Base-by-base conservation (phyloP, 2,329 filamentous ascomycete genomes). In the Thielaviopsis musarum region DNA sequence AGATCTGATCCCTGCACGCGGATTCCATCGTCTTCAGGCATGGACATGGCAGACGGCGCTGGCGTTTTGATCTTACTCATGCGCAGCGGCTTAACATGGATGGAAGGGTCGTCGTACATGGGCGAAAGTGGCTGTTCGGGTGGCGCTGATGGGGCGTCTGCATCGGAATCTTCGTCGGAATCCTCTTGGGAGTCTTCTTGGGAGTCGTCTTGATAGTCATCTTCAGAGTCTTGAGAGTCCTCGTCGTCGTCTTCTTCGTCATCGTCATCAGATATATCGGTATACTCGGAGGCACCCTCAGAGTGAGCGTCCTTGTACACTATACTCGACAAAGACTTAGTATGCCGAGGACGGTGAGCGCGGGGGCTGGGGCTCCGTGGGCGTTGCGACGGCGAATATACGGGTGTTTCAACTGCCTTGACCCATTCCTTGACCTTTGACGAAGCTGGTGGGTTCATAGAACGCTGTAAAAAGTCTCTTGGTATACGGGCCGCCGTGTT, bases 371-470 rank as follows among this genome's bases (percentile, higher is more conserved):
- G 9, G 56, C 38, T 58, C 30, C 48, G 21, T 19, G 60, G 60
- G 22, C 52, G 60, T 9, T 41, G 28, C 2, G 19, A 30, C 6
- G 53, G 21, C 21, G 52, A 22, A 15, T 70, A 66, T 19, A 76
- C 74, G 1, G 77, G 73, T 1, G 74, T 65, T 63, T 82, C 78
- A 7, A 83, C 76, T 63, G 74, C 74, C 56, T 70, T 73, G 0
- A 80, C 81, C 82, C 82, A 85, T 54, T 81, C 77, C 63, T 78
- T 76, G 63, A 85, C 78, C 67, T 83, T 84, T 64, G 71, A 78
- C 54, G 79, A 74, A 3, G 81, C 73, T 0, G 77, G 70, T 2
- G 80, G 79, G 64, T 82, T 82, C 38, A 73, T 72, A 1, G 78
- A 77, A 22, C 72, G 73, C 60, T 76, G 72, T 15, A 82, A 67